Base-by-base conservation (phyloP, 352 stramenopile species). In the Elongisporangium anandrum region DNA sequence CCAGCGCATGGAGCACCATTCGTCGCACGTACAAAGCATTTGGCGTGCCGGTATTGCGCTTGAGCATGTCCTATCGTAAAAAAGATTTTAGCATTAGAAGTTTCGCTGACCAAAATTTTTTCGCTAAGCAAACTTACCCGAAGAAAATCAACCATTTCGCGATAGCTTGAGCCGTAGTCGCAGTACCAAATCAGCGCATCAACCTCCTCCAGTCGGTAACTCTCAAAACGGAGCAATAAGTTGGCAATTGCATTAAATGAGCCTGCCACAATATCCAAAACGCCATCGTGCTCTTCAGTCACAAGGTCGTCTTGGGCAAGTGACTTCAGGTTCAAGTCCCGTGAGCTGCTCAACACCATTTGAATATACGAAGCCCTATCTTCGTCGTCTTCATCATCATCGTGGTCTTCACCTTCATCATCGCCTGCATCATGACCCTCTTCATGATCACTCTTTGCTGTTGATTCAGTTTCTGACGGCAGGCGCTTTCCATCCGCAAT, bases 1-100 rank as follows among this genome's bases (percentile, higher is more conserved):
- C 77, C 2, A 95, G 64, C n/a, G 77, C 79, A 48, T 87, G 79
- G 6, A 95, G 68, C 24, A 89, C 71, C 66, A 95, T 85, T 0
- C 86, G 81, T 17, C 82, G 77, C 23, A 88, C 77, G 49, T 89
- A 92, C 39, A 82, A 64, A 0, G 68, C 49, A 45, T 74, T 59
- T 12, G 64, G 64, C 21, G 61, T 58, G 10, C 56, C 54, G 0
- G 65, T 61, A 56, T 70, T 66, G 23, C 60, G 64, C 6, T 64
- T 65, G 60, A 75, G 67, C 23, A 84, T 21, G 24, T 66, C 69
- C 72, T 81, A 19, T 50, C 23, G 52, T 15, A 7, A 10, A 12
- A 56, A 47, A n/a, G n/a, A n/a, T n/a, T n/a, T n/a, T n/a, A n/a
- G n/a, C n/a, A n/a, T n/a, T n/a, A n/a, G n/a, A n/a, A n/a, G n/a